phyloP scores from a whole-genome alignment of 805 yeast genomes.

The Metschnikowia drakensbergensis region DNA sequence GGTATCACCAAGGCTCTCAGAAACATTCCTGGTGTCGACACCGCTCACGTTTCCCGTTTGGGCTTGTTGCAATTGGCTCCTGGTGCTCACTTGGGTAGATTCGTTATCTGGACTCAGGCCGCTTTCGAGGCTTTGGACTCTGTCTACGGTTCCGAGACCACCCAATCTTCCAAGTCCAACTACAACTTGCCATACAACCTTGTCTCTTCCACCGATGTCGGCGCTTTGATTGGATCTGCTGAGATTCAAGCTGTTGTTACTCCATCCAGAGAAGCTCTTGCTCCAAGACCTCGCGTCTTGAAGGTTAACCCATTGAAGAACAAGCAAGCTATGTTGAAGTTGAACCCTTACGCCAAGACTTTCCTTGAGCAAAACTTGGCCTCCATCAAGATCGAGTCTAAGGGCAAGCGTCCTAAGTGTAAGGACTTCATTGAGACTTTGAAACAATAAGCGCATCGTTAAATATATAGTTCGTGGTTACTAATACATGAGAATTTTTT shows the following conservation, averaged over 20 bases:
- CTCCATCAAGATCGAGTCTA: conserved; percentile 62
- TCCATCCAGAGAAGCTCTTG: conserved; percentile 92
- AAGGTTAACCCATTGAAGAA: conserved; percentile 90
- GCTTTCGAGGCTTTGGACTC: conserved; percentile 96
- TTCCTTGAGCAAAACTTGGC: conserved; percentile 89
- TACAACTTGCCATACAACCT: conserved; percentile 93
- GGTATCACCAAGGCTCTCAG: conserved; percentile 98
- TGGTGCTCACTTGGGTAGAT: conserved; percentile 99
- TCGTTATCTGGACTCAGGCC: conserved; percentile 98
- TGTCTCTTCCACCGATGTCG: conserved; percentile 90
- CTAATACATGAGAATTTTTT: conserved; percentile 5
- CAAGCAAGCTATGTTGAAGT: conserved; percentile 96
- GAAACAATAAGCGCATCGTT: conserved; percentile 39
- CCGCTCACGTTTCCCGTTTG: conserved; percentile 85
- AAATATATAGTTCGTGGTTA: conserved; percentile 5
- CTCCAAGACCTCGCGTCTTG: conserved; percentile 97
- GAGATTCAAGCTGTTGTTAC: conserved; percentile 97
- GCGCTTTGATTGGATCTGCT: conserved; percentile 97
- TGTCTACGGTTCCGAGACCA: conserved; percentile 92
- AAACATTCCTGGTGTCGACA: conserved; percentile 99
- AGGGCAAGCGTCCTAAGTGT: conserved; percentile 39
- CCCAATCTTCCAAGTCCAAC: conserved; percentile 79
- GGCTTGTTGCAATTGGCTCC: conserved; percentile 98
- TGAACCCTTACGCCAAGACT: conserved; percentile 99
- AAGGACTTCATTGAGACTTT: conserved; percentile 69